phyloP scores from a whole-genome alignment of 176 grass and related monocot genomes.

The Zoysia japonica region DNA sequence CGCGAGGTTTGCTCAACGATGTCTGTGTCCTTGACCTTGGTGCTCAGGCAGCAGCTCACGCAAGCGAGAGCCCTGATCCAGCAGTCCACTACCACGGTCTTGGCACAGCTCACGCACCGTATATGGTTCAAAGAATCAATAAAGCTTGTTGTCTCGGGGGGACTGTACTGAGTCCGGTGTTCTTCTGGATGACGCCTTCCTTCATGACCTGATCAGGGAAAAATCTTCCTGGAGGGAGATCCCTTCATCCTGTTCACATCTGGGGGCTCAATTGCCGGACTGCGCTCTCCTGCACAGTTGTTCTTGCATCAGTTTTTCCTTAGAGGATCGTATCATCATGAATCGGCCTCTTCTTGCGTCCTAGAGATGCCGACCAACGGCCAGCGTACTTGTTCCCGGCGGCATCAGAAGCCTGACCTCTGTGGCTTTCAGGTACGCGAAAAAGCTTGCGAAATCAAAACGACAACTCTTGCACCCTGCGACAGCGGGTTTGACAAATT shows the following conservation, averaged over 20 bases:
- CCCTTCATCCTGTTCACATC: slow-evolving; percentile 64
- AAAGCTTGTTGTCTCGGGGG: slow-evolving; percentile 77
- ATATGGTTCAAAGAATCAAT: slow-evolving; percentile 61
- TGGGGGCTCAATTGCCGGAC: slow-evolving; percentile 75
- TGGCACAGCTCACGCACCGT: slow-evolving; percentile 95
- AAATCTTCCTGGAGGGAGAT: slow-evolving; percentile 84
- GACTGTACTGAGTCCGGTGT: slow-evolving; percentile 70
- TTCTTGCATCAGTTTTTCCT: slow-evolving; percentile 37
- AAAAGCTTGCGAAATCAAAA: too few relatives aligned
- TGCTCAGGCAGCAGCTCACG: slow-evolving; percentile 62
- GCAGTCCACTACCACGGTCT: slow-evolving; percentile 66
- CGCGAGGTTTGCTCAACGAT: slow-evolving; percentile 78
- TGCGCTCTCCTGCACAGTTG: slow-evolving; percentile 70
- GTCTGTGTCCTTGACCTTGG: slow-evolving; percentile 86
- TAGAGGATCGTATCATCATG: too few relatives aligned
- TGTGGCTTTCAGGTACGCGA: too few relatives aligned
- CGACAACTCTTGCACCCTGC: too few relatives aligned
- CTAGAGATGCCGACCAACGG: too few relatives aligned
- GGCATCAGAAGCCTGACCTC: too few relatives aligned
- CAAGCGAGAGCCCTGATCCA: slow-evolving; percentile 29
- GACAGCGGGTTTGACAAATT: too few relatives aligned
- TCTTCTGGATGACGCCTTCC: slow-evolving; percentile 79
- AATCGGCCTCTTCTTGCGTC: too few relatives aligned
- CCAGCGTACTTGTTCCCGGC: too few relatives aligned
- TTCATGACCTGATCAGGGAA: slow-evolving; percentile 79